A percentile compares a stretch with the other conserved stretches of the same genome.
Conservation (phyloP, 148 eudicot genomes). For the Hydrangea macrophylla region DNA sequence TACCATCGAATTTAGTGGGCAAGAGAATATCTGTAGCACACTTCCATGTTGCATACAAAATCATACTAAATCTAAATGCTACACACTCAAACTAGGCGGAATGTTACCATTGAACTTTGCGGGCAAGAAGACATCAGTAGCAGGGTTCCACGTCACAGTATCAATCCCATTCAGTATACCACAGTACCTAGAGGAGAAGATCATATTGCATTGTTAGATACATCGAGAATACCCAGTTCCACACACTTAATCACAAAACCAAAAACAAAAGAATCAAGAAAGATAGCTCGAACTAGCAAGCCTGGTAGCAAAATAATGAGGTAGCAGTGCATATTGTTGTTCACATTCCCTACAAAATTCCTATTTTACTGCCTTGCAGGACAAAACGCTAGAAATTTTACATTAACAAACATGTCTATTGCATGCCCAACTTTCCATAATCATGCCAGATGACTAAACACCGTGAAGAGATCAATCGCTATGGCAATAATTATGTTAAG, state of each 20-base stretch:
- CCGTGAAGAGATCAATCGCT: too few relatives aligned
- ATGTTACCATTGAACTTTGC: slow-evolving; percentile 62
- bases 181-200: slow-evolving; percentile 47
- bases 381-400: background rate
- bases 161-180: slow-evolving; percentile 88
- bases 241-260: background rate
- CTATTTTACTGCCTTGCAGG: background rate
- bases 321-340: background rate
- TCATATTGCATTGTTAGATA: slow-evolving; percentile 8
- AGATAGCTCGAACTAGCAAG: background rate
- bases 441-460: slow-evolving; percentile 7
- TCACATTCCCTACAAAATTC: background rate
- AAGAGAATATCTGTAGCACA: slow-evolving; percentile 59
- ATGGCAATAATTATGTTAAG: too few relatives aligned
- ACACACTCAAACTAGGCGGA: background rate
- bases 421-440: too few relatives aligned
- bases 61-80: too few relatives aligned
- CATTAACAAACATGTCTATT: slow-evolving; percentile 1
- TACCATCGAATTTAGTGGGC: slow-evolving; percentile 76
- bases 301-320: background rate
- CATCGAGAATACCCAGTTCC: background rate
- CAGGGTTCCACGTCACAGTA: slow-evolving; percentile 73
- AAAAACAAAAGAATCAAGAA: background rate
- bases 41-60: slow-evolving; percentile 71
- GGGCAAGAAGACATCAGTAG: slow-evolving; percentile 61